Percentiles rank a stretch among this genome's conserved stretches.
Conservation (phyloP, 495 filamentous ascomycete species). For the Neurospora terricola region DNA sequence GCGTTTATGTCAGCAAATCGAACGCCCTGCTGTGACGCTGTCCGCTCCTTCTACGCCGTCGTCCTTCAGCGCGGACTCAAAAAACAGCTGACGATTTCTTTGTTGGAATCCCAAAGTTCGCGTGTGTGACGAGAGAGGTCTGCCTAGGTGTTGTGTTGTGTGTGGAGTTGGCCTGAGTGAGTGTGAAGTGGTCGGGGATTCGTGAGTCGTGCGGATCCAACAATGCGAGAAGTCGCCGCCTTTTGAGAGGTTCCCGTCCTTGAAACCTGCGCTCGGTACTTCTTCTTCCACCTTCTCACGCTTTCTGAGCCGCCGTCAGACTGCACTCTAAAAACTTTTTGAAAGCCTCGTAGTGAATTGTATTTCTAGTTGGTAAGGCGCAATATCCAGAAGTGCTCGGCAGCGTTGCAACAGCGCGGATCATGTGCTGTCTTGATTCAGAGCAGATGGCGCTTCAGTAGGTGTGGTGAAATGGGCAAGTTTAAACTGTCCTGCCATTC, state of each 20-base stretch:
- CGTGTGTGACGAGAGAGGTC: neutral
- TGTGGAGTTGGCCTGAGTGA: neutral
- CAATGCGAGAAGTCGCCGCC: neutral
- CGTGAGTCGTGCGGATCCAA: neutral
- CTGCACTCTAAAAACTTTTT: slow-evolving; percentile 1
- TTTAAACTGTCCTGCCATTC: slow-evolving; percentile 9
- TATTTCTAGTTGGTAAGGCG: slow-evolving; percentile 17
- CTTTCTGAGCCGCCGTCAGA: slow-evolving; percentile 1
- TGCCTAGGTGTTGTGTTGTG: neutral
- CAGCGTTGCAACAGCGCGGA: slow-evolving; percentile 13
- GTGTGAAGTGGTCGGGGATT: neutral
- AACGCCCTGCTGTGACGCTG: neutral
- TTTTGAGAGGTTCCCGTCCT: neutral
- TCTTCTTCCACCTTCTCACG: neutral
- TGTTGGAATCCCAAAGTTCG: neutral
- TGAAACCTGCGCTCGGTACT: neutral
- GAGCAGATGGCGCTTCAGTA: neutral
- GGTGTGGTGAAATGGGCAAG: slow-evolving; percentile 25
- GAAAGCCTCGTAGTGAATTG: slow-evolving; percentile 9
- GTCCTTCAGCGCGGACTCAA: neutral
- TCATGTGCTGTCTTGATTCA: slow-evolving; percentile 3
- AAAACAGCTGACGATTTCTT: neutral
- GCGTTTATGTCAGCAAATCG: neutral
- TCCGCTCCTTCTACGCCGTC: neutral
- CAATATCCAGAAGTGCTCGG: slow-evolving; percentile 19